A percentile compares a stretch with the other conserved stretches of the same genome.
Evolutionary conservation across 2,329 filamentous ascomycete genomes (phyloP).

Genomic region (Neoarthrinium moseri): DNA sequence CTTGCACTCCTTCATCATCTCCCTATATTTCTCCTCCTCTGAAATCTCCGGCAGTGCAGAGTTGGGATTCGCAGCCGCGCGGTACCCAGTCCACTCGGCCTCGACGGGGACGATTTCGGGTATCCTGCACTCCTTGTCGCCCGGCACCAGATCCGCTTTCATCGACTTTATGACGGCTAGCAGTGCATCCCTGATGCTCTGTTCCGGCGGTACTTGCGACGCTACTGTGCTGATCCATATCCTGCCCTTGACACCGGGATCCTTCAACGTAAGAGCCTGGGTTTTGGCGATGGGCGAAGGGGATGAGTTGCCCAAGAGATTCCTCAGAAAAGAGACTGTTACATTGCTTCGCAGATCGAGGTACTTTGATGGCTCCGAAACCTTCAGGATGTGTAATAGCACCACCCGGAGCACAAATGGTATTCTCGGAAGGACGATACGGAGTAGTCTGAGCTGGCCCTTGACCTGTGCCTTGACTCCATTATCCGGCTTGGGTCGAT

Average conservation of each 20-base stretch:
- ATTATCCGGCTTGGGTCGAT: neutral
- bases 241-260: conserved; percentile 63
- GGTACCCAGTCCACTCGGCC: conserved; percentile 75
- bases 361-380: conserved; percentile 71
- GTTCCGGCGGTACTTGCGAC: conserved; percentile 58
- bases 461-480: conserved; percentile 1
- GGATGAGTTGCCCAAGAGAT: conserved; percentile 49
- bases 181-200: conserved; percentile 55
- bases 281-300: conserved; percentile 55
- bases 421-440: conserved; percentile 41
- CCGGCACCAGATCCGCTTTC: conserved; percentile 31
- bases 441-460: neutral
- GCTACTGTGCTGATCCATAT: conserved; percentile 79
- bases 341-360: conserved; percentile 77
- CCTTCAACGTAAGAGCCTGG: conserved; percentile 46
- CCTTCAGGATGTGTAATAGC: conserved; percentile 61
- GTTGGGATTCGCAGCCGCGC: conserved; percentile 49
- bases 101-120: conserved; percentile 59
- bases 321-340: conserved; percentile 69
- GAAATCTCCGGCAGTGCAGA: conserved; percentile 53
- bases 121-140: conserved; percentile 30
- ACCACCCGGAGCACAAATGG: conserved; percentile 63
- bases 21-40: conserved; percentile 61
- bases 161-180: conserved; percentile 57
- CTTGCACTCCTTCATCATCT: conserved; percentile 67